Conservation (phyloP, 345 rosid species). For the Salix exigua region DNA sequence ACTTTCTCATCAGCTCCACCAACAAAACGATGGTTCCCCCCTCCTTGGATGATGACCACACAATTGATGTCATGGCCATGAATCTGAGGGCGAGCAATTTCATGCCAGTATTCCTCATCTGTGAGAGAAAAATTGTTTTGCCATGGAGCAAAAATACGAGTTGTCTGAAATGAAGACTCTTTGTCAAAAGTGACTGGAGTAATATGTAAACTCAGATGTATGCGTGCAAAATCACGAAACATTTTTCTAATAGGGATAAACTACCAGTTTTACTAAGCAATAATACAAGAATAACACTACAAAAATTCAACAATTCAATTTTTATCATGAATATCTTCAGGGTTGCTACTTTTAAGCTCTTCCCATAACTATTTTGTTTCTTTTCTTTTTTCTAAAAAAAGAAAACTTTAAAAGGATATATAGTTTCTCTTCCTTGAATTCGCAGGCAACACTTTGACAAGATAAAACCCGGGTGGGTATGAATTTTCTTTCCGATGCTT, state of each 20-base stretch:
- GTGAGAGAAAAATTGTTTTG: constrained; percentile 34
- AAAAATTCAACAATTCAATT: background rate
- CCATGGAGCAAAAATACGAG: constrained; percentile 85
- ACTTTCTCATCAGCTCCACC: constrained; percentile 99
- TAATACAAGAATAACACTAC: background rate
- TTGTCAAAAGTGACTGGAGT: background rate
- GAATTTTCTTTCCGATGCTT: background rate
- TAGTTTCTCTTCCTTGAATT: background rate
- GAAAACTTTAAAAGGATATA: background rate
- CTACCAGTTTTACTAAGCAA: background rate
- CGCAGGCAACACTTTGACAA: background rate
- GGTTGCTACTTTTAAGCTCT: background rate
- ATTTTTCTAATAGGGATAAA: background rate
- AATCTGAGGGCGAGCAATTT: constrained; percentile 91
- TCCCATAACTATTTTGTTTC: background rate
- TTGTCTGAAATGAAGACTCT: constrained; percentile 45
- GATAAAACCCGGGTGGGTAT: background rate
- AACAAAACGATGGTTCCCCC: constrained; percentile 86
- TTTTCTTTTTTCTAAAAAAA: background rate
- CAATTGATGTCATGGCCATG: constrained; percentile 96
- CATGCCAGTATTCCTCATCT: constrained; percentile 65
- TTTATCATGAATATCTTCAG: background rate
- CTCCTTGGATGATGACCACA: constrained; percentile 68
- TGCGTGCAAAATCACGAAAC: background rate
- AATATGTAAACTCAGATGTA: background rate